phyloP scores from a whole-genome alignment of 2,329 filamentous ascomycete species.

The Aspergillus glaucus region DNA sequence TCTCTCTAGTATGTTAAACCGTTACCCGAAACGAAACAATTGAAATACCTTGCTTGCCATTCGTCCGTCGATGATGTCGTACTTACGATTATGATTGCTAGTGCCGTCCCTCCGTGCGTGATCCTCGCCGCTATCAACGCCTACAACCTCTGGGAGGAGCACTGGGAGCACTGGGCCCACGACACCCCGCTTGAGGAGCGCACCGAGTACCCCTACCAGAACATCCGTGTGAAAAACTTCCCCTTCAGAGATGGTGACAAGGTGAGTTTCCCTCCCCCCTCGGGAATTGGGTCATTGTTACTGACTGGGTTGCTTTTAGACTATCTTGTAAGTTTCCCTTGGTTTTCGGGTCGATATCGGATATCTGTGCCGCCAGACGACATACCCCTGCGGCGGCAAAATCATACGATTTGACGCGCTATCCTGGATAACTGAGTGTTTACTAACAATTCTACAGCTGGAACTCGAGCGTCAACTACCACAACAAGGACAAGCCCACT shows the following conservation, averaged over 20 bases:
- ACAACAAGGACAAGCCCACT: constrained; percentile 75
- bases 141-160: constrained; percentile 85
- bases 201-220: constrained; percentile 92
- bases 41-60: not conserved
- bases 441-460: constrained; percentile 55
- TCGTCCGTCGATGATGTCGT: constrained; percentile 1
- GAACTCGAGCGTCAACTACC: constrained; percentile 93
- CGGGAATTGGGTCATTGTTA: not conserved
- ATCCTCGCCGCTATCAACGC: constrained; percentile 71
- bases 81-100: constrained; percentile 34
- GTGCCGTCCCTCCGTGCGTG: constrained; percentile 68
- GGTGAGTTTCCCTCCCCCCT: constrained; percentile 46
- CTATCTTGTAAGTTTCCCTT: constrained; percentile 54
- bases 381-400: not conserved
- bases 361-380: not conserved
- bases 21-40: constrained; percentile 5
- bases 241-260: constrained; percentile 95
- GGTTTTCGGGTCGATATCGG: not conserved
- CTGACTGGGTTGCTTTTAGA: constrained; percentile 38
- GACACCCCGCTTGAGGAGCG: constrained; percentile 83
- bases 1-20: constrained; percentile 74
- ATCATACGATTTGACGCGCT: not conserved
- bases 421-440: not conserved
- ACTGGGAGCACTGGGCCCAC: constrained; percentile 94
- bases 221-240: constrained; percentile 94